phyloP scores from a whole-genome alignment of 257 asterid genomes.

The Avicennia marina region DNA sequence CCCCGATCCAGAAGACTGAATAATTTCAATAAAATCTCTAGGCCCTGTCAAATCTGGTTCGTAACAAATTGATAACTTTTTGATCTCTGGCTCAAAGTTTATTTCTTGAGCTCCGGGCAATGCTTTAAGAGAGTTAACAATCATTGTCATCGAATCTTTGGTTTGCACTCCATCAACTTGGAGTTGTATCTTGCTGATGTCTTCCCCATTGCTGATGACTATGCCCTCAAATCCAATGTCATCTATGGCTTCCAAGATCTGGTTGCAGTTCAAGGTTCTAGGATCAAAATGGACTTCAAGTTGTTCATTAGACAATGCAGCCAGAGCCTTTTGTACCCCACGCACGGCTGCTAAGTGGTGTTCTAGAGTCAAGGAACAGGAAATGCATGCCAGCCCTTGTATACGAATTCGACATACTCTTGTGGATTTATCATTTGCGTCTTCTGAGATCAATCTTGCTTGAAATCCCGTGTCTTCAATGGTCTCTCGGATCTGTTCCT shows the following conservation, averaged over 20 bases:
- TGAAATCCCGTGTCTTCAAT: constrained; percentile 58
- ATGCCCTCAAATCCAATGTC: constrained; percentile 47
- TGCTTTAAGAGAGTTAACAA: constrained; percentile 28
- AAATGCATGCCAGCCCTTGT: constrained; percentile 45
- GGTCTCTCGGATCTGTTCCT: constrained; percentile 40
- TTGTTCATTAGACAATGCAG: constrained; percentile 32
- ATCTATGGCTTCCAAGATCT: constrained; percentile 31
- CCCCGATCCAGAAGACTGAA: constrained; percentile 35
- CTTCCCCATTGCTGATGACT: constrained; percentile 37
- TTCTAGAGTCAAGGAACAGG: constrained; percentile 53
- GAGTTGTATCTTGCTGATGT: constrained; percentile 27
- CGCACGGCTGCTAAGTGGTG: constrained; percentile 35
- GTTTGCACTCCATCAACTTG: constrained; percentile 32
- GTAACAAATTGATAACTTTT: constrained; percentile 33
- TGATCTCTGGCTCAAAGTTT: constrained; percentile 20
- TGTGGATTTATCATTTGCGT: constrained; percentile 21
- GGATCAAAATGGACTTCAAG: constrained; percentile 49
- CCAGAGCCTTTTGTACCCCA: constrained; percentile 45
- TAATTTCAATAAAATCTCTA: constrained; percentile 35
- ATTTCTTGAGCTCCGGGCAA: constrained; percentile 40
- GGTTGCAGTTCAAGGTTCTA: constrained; percentile 20
- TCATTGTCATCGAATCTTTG: constrained; percentile 22
- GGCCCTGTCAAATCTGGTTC: constrained; percentile 50
- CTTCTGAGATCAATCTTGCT: constrained; percentile 36
- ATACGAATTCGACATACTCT: constrained; percentile 42